Evolutionary conservation across 768 basidiomycete genomes (phyloP).

Genomic region (Termitomyces sp.): DNA sequence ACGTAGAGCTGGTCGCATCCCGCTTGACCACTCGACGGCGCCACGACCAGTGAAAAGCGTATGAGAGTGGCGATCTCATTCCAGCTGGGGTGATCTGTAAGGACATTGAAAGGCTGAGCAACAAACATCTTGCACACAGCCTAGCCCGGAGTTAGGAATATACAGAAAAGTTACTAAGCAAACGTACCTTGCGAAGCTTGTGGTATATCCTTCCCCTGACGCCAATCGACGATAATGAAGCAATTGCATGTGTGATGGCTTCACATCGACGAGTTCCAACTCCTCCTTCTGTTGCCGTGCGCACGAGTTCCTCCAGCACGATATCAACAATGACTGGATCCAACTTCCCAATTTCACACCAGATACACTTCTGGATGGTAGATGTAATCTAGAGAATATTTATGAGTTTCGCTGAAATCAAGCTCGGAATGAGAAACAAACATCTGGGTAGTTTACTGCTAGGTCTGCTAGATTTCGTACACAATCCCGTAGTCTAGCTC

Average conservation of each 20-base stretch:
- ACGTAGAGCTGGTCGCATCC: slow-evolving; percentile 72
- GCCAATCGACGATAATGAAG: slow-evolving; percentile 68
- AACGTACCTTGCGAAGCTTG: slow-evolving; percentile 68
- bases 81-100: slow-evolving; percentile 73
- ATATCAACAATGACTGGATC: slow-evolving; percentile 65
- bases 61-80: slow-evolving; percentile 76
- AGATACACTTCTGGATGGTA: slow-evolving; percentile 67
- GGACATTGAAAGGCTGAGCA: slow-evolving; percentile 50
- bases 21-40: slow-evolving; percentile 58
- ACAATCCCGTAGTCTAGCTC: slow-evolving; percentile 73
- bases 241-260: slow-evolving; percentile 66
- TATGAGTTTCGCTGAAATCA: slow-evolving; percentile 1
- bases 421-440: slow-evolving; percentile 21
- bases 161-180: neutral
- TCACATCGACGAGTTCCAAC: slow-evolving; percentile 73
- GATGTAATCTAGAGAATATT: slow-evolving; percentile 45
- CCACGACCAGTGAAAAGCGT: slow-evolving; percentile 68
- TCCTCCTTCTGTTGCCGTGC: slow-evolving; percentile 80
- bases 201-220: slow-evolving; percentile 76
- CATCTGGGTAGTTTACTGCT: slow-evolving; percentile 69
- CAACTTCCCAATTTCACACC: slow-evolving; percentile 69
- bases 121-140: slow-evolving; percentile 67
- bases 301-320: slow-evolving; percentile 74
- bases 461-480: slow-evolving; percentile 75
- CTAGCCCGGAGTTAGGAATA: slow-evolving; percentile 25